Percentiles rank a stretch among this genome's conserved stretches.
Evolutionary conservation across 148 eudicot genomes (phyloP).

Genomic region (Camellia sinensis): DNA sequence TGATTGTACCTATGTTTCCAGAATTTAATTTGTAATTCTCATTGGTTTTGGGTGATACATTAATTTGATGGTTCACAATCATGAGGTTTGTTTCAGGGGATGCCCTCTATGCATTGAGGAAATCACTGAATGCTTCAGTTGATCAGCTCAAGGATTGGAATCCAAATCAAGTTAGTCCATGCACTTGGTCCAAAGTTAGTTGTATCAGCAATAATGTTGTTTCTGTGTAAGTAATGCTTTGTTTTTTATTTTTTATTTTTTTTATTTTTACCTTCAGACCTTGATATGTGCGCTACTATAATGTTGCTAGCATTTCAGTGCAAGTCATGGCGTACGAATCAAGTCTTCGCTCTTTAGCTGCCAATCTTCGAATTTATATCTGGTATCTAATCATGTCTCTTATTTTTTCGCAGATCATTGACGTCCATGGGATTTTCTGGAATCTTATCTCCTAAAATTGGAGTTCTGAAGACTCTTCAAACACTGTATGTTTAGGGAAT

Average conservation of each 20-base stretch:
- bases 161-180: too few species aligned
- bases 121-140: too few species aligned
- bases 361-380: neutral
- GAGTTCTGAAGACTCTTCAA: neutral
- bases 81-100: too few species aligned
- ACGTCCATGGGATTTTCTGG: constrained; percentile 41
- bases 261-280: neutral
- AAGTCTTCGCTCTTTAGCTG: neutral
- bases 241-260: neutral
- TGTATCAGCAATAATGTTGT: constrained; percentile 31
- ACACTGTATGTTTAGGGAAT: constrained; percentile 45
- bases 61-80: too few species aligned
- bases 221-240: constrained; percentile 51
- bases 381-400: neutral
- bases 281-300: neutral
- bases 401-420: constrained; percentile 49
- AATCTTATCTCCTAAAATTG: too few species aligned
- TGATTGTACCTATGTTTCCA: neutral
- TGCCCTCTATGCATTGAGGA: too few species aligned
- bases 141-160: too few species aligned
- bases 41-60: neutral
- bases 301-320: neutral
- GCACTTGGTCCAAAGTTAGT: too few species aligned
- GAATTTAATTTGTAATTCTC: neutral
- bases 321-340: neutral